Base-by-base conservation (phyloP, 2,329 filamentous ascomycete species). In the Blastomyces silverae region DNA sequence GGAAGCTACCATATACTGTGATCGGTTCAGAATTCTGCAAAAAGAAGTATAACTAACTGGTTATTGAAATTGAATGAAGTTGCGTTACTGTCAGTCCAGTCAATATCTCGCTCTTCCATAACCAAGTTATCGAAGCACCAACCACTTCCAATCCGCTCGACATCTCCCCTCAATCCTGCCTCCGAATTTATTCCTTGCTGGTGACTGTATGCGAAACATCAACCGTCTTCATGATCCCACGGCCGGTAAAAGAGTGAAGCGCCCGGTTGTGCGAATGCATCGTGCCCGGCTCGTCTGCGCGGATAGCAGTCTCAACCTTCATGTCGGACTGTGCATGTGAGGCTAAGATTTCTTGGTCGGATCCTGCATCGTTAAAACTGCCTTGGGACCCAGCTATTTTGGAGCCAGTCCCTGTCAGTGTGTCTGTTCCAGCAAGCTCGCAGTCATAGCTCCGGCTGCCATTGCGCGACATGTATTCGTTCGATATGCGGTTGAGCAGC, bases 401-500 rank as follows among this genome's bases (percentile, higher is more conserved):
- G 42, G 44, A 61, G 17, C 25, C 8, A 8, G 58, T 50, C 20
- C 58, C 58, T 31, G 44, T 61, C 58, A 61, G 28, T n/a, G 58
- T 61, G 17, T 50, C 31, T n/a, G 42, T 44, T 46, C 62, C 62
- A 7, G 48, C 62, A 39, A 63, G 37, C 52, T 63, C 62, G 42
- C 52, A 63, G 31, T 63, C 62, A 22, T 37, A 39, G 34, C 39
- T 44, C 42, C 62, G 22, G 20, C 53, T 58, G 34, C 20, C 39
- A 42, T 63, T 71, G 53, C 69, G 69, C 64, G 65, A 70, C 22
- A 71, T 70, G 66, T 71, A 72, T 66, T 73, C 72, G 56, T 67
- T 74, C 59, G 74, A 69, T 66, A 77, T 73, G 28, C 71, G 72
- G 56, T 68, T 72, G 61, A 75, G 63, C 31, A 78, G 67, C 7